These are phyloP conservation scores for slime mould (Dictyostelium discoideum) DNA, from an alignment of 78 protist genomes.

Conservation along the genomic window DNA sequence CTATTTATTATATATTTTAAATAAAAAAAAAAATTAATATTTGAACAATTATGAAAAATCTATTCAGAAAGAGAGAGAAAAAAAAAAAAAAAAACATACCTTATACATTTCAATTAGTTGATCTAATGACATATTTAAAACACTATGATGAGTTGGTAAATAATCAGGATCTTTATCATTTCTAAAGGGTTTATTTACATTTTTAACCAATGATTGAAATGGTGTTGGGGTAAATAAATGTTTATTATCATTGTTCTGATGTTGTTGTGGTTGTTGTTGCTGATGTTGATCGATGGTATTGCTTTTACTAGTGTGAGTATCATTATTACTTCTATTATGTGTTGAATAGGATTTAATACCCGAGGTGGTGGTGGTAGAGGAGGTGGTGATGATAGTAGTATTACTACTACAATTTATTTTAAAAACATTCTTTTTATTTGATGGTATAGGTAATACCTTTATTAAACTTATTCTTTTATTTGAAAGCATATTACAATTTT, in stretches of 20 bases:
- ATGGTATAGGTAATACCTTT: not conserved
- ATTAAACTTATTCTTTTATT: not conserved
- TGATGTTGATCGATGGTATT: not conserved
- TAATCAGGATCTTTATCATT: not conserved
- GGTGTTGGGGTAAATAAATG: not conserved
- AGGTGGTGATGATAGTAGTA: not conserved
- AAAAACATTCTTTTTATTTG: not conserved
- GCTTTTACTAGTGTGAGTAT: not conserved
- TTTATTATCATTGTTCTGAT: not conserved
- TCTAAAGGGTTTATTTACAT: not conserved
- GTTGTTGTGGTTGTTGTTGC: too few relatives aligned
- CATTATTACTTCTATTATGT: not conserved
- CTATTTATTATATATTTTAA: not conserved
- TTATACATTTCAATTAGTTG: constrained; percentile 65
- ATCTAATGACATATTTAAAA: constrained; percentile 47
- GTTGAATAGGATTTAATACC: not conserved
- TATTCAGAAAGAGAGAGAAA: not conserved
- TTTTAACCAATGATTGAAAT: not conserved
- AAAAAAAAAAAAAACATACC: not conserved
- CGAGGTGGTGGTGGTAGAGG: too few relatives aligned
- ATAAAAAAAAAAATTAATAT: not conserved
- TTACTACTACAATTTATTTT: not conserved
- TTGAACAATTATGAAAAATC: not conserved
- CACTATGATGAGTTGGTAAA: constrained; percentile 57
- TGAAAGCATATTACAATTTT: not conserved